phyloP scores from a whole-genome alignment of 2,329 filamentous ascomycete genomes.

The Juglanconis oblonga region DNA sequence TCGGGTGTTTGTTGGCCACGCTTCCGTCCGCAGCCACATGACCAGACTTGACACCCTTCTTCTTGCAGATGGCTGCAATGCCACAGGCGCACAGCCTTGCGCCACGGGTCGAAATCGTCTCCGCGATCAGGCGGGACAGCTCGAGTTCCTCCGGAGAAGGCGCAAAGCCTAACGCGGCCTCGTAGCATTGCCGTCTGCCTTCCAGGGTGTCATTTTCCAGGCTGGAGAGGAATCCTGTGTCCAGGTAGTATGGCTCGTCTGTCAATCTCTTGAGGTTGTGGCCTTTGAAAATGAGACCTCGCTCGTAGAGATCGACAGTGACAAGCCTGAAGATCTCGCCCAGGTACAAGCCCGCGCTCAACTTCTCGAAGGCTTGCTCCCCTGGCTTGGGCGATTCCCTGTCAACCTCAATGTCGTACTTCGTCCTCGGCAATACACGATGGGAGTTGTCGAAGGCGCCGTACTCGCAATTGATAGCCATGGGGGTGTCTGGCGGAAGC shows the following conservation, averaged over 20 bases:
- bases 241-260: constrained; percentile 66
- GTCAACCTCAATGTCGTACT: constrained; percentile 66
- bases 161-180: constrained; percentile 55
- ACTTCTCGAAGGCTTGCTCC: constrained; percentile 80
- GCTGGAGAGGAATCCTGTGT: constrained; percentile 67
- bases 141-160: constrained; percentile 65
- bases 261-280: constrained; percentile 61
- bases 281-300: constrained; percentile 64
- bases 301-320: constrained; percentile 40
- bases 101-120: constrained; percentile 70
- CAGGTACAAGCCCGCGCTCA: constrained; percentile 78
- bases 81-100: constrained; percentile 72
- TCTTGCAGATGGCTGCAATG: constrained; percentile 73
- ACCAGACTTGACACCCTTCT: constrained; percentile 66
- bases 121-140: constrained; percentile 66
- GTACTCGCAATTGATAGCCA: constrained; percentile 83
- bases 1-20: constrained; percentile 77
- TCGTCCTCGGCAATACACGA: constrained; percentile 66
- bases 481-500: constrained; percentile 65
- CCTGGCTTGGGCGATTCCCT: constrained; percentile 67
- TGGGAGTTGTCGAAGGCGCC: constrained; percentile 74
- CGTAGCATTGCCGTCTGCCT: constrained; percentile 64
- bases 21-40: constrained; percentile 75
- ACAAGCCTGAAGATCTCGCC: constrained; percentile 71
- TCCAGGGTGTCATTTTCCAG: constrained; percentile 71